Percentiles rank a stretch among this genome's conserved stretches.
These are phyloP conservation scores for Solanum appendiculatum DNA, from an alignment of 257 asterid species.

Conservation along the genomic window DNA sequence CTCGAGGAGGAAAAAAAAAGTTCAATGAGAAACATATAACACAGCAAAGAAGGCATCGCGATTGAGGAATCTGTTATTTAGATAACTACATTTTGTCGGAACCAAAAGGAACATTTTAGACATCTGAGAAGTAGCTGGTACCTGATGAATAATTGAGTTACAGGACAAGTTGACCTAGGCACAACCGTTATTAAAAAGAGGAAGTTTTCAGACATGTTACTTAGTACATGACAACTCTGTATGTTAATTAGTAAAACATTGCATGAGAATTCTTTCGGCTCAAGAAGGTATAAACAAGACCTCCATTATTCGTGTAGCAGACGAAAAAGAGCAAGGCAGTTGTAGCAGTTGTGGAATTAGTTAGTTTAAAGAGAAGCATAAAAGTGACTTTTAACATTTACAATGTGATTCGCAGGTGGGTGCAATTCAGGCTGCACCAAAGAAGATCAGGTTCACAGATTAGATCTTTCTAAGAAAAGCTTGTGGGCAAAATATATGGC, in stretches of 20 bases:
- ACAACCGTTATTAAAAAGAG: neutral
- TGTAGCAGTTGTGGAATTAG: neutral
- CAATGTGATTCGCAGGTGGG: slow-evolving; percentile 46
- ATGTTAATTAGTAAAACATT: neutral
- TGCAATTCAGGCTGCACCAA: slow-evolving; percentile 40
- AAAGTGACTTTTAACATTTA: neutral
- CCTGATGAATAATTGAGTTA: neutral
- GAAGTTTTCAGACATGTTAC: neutral
- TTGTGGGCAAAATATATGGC: neutral
- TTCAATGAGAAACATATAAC: neutral
- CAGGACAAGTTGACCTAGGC: neutral
- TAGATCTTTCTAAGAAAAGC: neutral
- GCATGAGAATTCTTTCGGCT: neutral
- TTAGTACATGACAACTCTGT: neutral
- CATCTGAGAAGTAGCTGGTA: neutral
- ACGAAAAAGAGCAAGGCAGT: neutral
- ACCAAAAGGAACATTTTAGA: neutral
- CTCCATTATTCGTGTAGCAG: neutral
- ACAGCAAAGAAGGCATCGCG: neutral
- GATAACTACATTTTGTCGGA: neutral
- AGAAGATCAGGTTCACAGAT: slow-evolving; percentile 65
- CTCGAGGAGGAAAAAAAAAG: neutral
- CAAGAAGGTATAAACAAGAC: neutral
- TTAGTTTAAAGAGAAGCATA: neutral
- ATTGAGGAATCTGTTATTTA: neutral